Evolutionary conservation across 2,329 filamentous ascomycete species (phyloP).

Genomic region (Colletotrichum caudatum): DNA sequence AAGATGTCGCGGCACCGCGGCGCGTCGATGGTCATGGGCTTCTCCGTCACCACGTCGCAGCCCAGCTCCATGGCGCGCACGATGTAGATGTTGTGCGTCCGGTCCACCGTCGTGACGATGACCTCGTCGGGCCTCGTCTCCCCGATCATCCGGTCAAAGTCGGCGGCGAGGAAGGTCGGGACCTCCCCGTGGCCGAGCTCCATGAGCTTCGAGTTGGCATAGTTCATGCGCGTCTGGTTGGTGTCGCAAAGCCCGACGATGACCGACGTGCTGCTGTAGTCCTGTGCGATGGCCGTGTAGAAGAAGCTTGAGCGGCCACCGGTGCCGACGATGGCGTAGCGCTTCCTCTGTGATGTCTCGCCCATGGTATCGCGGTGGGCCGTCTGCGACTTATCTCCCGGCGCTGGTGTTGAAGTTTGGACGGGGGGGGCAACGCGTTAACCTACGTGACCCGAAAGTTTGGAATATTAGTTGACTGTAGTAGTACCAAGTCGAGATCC

Average conservation of each 20-base stretch:
- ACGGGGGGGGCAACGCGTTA: not conserved
- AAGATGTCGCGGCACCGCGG: conserved; percentile 67
- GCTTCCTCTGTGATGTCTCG: conserved; percentile 49
- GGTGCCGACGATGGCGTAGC: conserved; percentile 69
- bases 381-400: not conserved
- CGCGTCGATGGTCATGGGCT: conserved; percentile 65
- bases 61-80: conserved; percentile 66
- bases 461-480: too few species aligned
- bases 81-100: conserved; percentile 71
- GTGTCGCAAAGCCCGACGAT: conserved; percentile 71
- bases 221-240: conserved; percentile 70
- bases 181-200: conserved; percentile 60
- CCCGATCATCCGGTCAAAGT: conserved; percentile 69
- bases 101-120: conserved; percentile 73
- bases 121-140: conserved; percentile 70
- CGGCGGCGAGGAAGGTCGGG: conserved; percentile 64
- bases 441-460: not conserved
- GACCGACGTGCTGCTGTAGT: conserved; percentile 62
- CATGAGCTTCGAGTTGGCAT: conserved; percentile 63
- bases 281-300: conserved; percentile 67
- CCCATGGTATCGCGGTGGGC: conserved; percentile 1
- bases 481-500: not conserved
- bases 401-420: not conserved
- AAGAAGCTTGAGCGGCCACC: conserved; percentile 71
- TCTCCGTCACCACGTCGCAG: conserved; percentile 63